These are phyloP conservation scores for Vigna trinervia DNA, from an alignment of 306 rosid species.

Conservation along the genomic window DNA sequence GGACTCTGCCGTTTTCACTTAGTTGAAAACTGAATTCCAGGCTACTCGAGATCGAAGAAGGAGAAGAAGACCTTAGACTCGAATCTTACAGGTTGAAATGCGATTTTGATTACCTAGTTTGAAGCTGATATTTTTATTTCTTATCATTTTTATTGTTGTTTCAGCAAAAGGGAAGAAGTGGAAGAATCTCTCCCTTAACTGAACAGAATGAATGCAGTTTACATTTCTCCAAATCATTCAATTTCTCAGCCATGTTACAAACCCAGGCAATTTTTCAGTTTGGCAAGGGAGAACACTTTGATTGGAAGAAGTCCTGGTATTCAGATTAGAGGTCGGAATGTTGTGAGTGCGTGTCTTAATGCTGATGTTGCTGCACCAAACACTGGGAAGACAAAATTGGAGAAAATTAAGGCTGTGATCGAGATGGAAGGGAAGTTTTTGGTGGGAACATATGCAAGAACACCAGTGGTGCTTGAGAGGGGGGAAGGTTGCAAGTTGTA, in stretches of 20 bases:
- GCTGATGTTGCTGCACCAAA: constrained; percentile 44
- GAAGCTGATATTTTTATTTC: neutral
- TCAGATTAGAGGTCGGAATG: constrained; percentile 22
- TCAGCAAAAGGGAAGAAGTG: neutral
- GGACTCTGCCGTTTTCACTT: too few relatives aligned
- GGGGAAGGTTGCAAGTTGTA: constrained; percentile 82
- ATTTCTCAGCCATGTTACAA: constrained; percentile 40
- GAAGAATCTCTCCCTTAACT: constrained; percentile 12
- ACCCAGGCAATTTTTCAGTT: constrained; percentile 21
- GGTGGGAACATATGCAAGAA: constrained; percentile 85
- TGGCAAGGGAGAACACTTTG: constrained; percentile 1
- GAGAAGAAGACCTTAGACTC: too few relatives aligned
- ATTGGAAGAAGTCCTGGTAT: neutral
- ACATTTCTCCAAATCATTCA: constrained; percentile 40
- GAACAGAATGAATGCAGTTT: constrained; percentile 47
- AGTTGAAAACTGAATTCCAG: too few relatives aligned
- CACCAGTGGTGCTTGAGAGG: constrained; percentile 71
- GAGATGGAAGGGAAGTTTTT: constrained; percentile 67
- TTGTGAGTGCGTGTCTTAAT: constrained; percentile 46
- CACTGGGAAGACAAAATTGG: constrained; percentile 32
- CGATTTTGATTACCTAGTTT: too few relatives aligned
- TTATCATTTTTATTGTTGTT: neutral
- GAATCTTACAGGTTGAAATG: too few relatives aligned
- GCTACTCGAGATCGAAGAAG: too few relatives aligned
- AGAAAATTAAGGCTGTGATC: constrained; percentile 60